Evolutionary conservation across 257 asterid genomes (phyloP).

Genomic region (Rubia yunnanensis): DNA sequence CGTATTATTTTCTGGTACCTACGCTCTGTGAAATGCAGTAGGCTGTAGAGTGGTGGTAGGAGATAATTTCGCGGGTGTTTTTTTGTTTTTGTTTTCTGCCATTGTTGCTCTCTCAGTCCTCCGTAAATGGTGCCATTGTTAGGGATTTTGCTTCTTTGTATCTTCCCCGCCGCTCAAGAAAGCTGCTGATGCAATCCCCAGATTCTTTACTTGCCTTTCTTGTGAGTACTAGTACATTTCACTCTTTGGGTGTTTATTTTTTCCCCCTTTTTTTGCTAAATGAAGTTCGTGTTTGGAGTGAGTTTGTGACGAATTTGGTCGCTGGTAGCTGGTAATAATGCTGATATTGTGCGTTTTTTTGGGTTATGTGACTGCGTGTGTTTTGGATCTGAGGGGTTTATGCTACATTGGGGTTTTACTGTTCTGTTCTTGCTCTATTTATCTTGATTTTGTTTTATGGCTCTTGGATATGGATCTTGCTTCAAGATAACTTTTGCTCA

Average conservation of each 20-base stretch:
- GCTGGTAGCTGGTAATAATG: background rate
- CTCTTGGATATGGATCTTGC: conserved; percentile 1
- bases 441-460: conserved; percentile 1
- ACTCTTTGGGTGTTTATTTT: background rate
- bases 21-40: background rate
- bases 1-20: background rate
- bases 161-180: conserved; percentile 34
- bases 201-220: conserved; percentile 46
- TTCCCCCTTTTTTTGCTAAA: background rate
- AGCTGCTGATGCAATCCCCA: conserved; percentile 29
- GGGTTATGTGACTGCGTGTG: background rate
- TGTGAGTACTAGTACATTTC: conserved; percentile 37
- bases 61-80: conserved; percentile 44
- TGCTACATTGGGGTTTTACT: background rate
- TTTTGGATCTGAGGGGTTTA: conserved; percentile 9
- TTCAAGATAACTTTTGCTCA: background rate
- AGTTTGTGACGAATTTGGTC: background rate
- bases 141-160: conserved; percentile 5
- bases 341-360: background rate
- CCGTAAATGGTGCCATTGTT: background rate
- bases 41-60: conserved; percentile 1
- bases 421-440: background rate
- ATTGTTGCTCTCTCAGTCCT: background rate
- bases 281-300: background rate
- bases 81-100: conserved; percentile 14